These are phyloP conservation scores for Globisporangium spiculum DNA, from an alignment of 352 stramenopile species.

Conservation along the genomic window DNA sequence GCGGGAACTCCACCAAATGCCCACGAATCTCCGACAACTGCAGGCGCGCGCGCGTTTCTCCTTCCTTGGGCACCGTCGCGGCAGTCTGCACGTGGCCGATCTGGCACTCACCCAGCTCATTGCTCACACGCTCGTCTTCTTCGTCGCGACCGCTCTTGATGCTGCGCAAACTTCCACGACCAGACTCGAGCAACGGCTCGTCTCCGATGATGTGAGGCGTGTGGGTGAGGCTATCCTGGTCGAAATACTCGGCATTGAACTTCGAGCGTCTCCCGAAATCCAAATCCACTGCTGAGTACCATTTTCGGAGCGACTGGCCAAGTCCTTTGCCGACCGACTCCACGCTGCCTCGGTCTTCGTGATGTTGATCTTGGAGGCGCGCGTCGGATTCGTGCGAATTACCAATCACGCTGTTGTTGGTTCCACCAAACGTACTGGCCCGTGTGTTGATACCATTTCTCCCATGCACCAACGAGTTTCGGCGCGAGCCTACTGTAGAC, in stretches of 20 bases:
- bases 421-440: constrained; percentile 13
- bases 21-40: constrained; percentile 82
- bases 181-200: constrained; percentile 62
- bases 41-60: constrained; percentile 63
- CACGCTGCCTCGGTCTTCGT: constrained; percentile 28
- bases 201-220: constrained; percentile 27
- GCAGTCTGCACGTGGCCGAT: constrained; percentile 83
- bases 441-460: constrained; percentile 8
- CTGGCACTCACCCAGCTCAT: constrained; percentile 71
- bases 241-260: constrained; percentile 80
- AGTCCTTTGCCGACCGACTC: constrained; percentile 58
- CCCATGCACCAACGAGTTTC: constrained; percentile 16
- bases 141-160: constrained; percentile 35
- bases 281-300: constrained; percentile 71
- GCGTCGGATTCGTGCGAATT: constrained; percentile 8
- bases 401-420: constrained; percentile 1
- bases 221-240: constrained; percentile 39
- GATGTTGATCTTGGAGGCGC: constrained; percentile 6
- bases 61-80: constrained; percentile 74
- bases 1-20: constrained; percentile 82
- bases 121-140: constrained; percentile 27
- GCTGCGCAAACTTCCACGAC: constrained; percentile 33
- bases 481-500: background rate
- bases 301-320: constrained; percentile 62
- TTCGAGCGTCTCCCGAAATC: constrained; percentile 71